Base-by-base conservation (phyloP, 1,284 basidiomycete genomes). In the Sporisorium graminicola region DNA sequence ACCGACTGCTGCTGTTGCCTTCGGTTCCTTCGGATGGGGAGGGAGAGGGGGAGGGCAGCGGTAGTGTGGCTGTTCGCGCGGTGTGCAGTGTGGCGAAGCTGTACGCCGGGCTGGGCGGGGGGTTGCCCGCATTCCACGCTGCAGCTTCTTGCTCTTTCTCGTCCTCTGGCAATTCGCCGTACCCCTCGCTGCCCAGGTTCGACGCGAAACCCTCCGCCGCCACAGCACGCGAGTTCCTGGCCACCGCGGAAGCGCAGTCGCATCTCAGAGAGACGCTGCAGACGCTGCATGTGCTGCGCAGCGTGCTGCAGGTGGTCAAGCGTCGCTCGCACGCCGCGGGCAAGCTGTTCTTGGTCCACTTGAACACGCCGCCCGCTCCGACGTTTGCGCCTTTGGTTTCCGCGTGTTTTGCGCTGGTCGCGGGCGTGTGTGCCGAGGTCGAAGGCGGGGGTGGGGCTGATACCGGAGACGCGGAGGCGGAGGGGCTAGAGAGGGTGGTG, bases 301-400 rank as follows among this genome's bases (percentile, higher is more conserved):
- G 2, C 6, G 29, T 7, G 4, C 16, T 70, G 13, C 3, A 16
- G 7, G 44, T 27, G 24, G 16, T 61, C 5, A 6, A 20, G 2
- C 9, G 13, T 6, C 37, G 44, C 53, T 3, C 14, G 31, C 0
- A 6, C 12, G 35, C 10, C 5, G 52, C 65, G 9, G 69, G 56
- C 0, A 40, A 12, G 4, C 10, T 51, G 24, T n/a, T 72, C 3
- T 16, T 62, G 2, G n/a, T 29, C 1, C 74, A 77, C 37, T 20
- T 73, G 1, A 73, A 72, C 42, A 77, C 70, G 6, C 74, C 74
- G 0, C 74, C 74, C 5, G 74, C 74, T 0, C 74, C 74, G 2
- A 77, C 74, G 5, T 77, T 77, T 53, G 66, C 70, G 2, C 63
- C 70, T 5, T 10, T 69, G 18, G 66, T 65, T 2, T 31, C 51